Evolutionary conservation across 2,329 filamentous ascomycete genomes (phyloP).

Genomic region (Bertia moriformis): DNA sequence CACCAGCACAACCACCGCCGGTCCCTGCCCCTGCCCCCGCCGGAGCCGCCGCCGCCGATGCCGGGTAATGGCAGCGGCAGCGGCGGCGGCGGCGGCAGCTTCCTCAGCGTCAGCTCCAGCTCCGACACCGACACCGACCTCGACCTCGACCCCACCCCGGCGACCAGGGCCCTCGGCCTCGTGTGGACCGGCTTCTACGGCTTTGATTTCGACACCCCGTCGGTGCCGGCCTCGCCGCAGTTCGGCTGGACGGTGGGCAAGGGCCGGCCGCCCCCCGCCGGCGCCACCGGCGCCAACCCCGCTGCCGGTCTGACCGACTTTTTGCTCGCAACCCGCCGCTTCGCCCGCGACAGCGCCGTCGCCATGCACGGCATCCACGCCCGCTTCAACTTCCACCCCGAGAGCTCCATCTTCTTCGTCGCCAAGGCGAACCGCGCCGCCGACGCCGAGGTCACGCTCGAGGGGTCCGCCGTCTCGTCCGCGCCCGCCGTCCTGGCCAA

Average conservation of each 20-base stretch:
- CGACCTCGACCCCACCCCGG: not conserved
- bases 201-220: not conserved
- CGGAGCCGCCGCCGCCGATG: no score
- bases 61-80: no score
- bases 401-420: not conserved
- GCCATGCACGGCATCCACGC: not conserved
- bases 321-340: not conserved
- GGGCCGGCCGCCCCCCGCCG: no score
- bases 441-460: not conserved
- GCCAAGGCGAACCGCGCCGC: not conserved
- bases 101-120: not conserved
- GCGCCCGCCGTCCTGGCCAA: not conserved
- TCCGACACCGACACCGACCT: not conserved
- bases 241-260: not conserved
- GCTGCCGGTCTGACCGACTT: not conserved
- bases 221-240: not conserved
- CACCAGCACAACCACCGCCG: not conserved
- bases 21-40: no score
- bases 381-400: slow-evolving; percentile 1
- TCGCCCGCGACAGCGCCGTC: not conserved
- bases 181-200: not conserved
- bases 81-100: not conserved
- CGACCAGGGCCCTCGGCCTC: not conserved
- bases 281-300: no score
- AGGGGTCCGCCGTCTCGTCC: not conserved